Conservation (phyloP, 1,284 basidiomycete species). For the Gomphus bonarii region DNA sequence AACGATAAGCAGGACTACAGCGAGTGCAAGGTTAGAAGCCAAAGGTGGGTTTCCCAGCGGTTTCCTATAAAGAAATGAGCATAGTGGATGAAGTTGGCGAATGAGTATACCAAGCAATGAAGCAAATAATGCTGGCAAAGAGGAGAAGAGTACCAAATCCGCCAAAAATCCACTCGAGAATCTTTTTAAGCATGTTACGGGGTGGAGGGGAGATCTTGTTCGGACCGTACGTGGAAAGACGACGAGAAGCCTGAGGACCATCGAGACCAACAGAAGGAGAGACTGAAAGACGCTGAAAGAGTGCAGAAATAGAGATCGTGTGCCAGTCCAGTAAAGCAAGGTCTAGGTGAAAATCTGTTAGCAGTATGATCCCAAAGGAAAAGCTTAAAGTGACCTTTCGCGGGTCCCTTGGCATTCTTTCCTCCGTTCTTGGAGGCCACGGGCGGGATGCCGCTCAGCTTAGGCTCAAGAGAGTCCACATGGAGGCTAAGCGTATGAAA, state of each 20-base stretch:
- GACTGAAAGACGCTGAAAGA: constrained; percentile 37
- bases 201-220: constrained; percentile 40
- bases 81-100: constrained; percentile 5
- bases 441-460: not conserved
- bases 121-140: constrained; percentile 36
- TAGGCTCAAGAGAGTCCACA: constrained; percentile 11
- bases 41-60: constrained; percentile 39
- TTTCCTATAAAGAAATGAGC: constrained; percentile 25
- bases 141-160: constrained; percentile 49
- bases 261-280: constrained; percentile 40
- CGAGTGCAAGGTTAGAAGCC: constrained; percentile 37
- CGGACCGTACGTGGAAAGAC: constrained; percentile 34
- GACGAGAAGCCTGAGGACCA: constrained; percentile 34
- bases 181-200: constrained; percentile 27
- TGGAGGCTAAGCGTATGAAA: constrained; percentile 15
- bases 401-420: constrained; percentile 11
- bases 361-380: not conserved
- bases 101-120: constrained; percentile 32
- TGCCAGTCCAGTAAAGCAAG: constrained; percentile 44
- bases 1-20: constrained; percentile 37
- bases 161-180: constrained; percentile 37
- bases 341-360: constrained; percentile 29
- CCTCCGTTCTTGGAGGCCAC: not conserved
- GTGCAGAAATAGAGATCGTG: constrained; percentile 33
- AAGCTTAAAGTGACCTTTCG: constrained; percentile 17